Base-by-base conservation (phyloP, 306 rosid genomes). In the Vigna mungo region DNA sequence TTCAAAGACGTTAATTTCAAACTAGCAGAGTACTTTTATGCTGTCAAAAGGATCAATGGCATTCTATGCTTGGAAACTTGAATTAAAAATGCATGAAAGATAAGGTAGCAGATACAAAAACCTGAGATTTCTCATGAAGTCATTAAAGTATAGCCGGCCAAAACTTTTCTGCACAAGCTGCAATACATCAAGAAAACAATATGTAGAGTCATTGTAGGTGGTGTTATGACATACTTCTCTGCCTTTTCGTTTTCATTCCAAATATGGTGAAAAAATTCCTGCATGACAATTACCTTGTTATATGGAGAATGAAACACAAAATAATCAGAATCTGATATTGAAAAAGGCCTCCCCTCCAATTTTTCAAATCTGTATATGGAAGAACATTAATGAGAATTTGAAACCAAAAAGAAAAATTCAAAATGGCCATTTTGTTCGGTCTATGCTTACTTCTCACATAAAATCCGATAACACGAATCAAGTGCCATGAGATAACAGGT, bases 91-190 rank as follows among this genome's bases (percentile, higher is more conserved):
- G 51, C 49, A 66, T n/a, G 52, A 71, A 52, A 52, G n/a, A 60
- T 23, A 54, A 59, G 30, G 77, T 52, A 79, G 66, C 75, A 52
- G 27, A 63, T 36, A 56, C 43, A 79, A 49, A 80, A 64, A 93
- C 97, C 94, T 86, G 78, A 89, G 83, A 73, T 86, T 90, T 82
- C 96, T 89, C 83, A 79, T 11, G 54, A 89, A 86, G 72, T 93
- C 94, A 14, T 89, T 83, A 82, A 82, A 87, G 82, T 89, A 85
- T 76, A 93, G 84, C 72, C 97, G 89, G 76, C 92, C 88, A 85
- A 92, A 90, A 82, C 96, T 89, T 84, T 92, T 92, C 80, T 92
- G 94, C 70, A 90, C 97, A 43, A 90, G 96, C 97, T 92, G 92
- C 75, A 72, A 80, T 32, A 72, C 58, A 74, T 72, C 15, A 66